A percentile compares a stretch with the other conserved stretches of the same genome.
Conservation (phyloP, 768 basidiomycete species). For the Epithele typhae region DNA sequence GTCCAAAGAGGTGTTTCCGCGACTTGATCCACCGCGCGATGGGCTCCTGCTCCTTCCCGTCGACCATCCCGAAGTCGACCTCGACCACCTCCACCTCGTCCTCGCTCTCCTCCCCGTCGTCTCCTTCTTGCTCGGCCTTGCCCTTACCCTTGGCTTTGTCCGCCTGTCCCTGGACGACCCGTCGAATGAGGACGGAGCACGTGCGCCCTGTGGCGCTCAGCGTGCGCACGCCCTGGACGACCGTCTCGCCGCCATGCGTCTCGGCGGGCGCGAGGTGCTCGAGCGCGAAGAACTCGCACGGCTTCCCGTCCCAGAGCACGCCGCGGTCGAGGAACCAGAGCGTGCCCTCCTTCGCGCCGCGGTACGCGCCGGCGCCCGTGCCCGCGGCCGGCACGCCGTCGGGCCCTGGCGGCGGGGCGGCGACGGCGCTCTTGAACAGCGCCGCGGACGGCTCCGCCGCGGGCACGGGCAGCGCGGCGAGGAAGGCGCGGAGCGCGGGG, state of each 20-base stretch:
- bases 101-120: constrained; percentile 31
- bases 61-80: constrained; percentile 68
- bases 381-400: constrained; percentile 12
- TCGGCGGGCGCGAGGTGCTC: constrained; percentile 40
- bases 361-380: constrained; percentile 65
- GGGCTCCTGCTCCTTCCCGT: constrained; percentile 61
- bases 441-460: constrained; percentile 44
- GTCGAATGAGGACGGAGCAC: constrained; percentile 52
- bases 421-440: constrained; percentile 54
- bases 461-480: constrained; percentile 42
- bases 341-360: constrained; percentile 65
- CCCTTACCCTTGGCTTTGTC: not conserved
- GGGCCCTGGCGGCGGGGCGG: constrained; percentile 17
- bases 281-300: constrained; percentile 73
- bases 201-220: constrained; percentile 64
- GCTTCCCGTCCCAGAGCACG: constrained; percentile 71
- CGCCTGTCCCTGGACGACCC: constrained; percentile 17
- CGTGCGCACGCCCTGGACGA: constrained; percentile 41
- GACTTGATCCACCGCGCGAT: constrained; percentile 63
- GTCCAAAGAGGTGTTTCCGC: constrained; percentile 54
- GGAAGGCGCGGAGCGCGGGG: constrained; percentile 45
- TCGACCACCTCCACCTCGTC: constrained; percentile 48
- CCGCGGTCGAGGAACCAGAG: constrained; percentile 70
- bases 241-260: constrained; percentile 37
- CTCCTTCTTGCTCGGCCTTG: not conserved